A percentile compares a stretch with the other conserved stretches of the same genome.
These are phyloP conservation scores for Zymoseptoria crescenta DNA, from an alignment of 2,329 filamentous ascomycete genomes.

Conservation along the genomic window DNA sequence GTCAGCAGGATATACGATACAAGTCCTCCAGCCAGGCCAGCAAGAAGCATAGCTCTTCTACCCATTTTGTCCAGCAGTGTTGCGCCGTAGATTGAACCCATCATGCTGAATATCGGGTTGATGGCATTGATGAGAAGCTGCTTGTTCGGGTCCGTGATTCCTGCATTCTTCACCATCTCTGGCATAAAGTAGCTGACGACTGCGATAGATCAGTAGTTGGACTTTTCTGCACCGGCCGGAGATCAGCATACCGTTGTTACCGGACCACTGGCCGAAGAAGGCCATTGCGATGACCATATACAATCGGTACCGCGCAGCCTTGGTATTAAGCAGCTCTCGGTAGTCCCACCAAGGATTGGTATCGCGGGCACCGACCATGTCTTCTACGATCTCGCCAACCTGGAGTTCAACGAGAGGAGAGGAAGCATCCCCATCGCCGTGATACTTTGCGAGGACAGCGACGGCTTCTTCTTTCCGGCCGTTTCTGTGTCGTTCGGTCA, in stretches of 20 bases:
- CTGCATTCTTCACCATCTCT: constrained; percentile 32
- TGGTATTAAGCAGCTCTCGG: constrained; percentile 42
- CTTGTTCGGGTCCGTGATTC: constrained; percentile 30
- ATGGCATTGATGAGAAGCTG: constrained; percentile 37
- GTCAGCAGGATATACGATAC: constrained; percentile 31
- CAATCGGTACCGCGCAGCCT: constrained; percentile 44
- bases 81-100: constrained; percentile 34
- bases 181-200: constrained; percentile 31
- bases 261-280: constrained; percentile 36
- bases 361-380: constrained; percentile 42
- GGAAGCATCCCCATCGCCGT: constrained; percentile 40
- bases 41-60: constrained; percentile 31
- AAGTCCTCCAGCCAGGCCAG: constrained; percentile 30
- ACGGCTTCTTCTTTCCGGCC: constrained; percentile 50
- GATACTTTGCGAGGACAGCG: constrained; percentile 50
- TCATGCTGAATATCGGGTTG: constrained; percentile 32
- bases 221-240: constrained; percentile 13
- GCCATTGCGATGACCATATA: constrained; percentile 35
- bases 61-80: constrained; percentile 20
- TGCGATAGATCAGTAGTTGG: constrained; percentile 7
- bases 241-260: constrained; percentile 25
- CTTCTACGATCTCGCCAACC: constrained; percentile 29
- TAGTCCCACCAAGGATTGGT: constrained; percentile 18
- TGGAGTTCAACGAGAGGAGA: constrained; percentile 30
- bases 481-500: constrained; percentile 22